Percentiles rank a stretch among this genome's conserved stretches.
These are phyloP conservation scores for Malassezia dermatis DNA, from an alignment of 1,284 basidiomycete species.

Conservation along the genomic window DNA sequence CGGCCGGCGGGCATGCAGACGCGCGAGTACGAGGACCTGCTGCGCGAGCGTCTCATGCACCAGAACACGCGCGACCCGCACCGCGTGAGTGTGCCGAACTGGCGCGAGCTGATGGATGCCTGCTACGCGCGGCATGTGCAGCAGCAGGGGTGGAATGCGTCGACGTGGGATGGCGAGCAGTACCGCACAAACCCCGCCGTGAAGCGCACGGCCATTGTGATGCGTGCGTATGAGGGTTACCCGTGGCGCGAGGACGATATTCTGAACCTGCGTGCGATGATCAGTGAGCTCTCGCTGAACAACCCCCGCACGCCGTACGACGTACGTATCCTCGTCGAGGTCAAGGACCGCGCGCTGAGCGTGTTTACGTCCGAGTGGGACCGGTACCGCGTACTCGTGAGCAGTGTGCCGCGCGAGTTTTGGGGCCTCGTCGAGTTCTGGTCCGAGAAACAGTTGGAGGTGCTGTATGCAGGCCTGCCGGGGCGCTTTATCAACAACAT, in stretches of 20 bases:
- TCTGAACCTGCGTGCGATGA: conserved; percentile 46
- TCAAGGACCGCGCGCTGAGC: conserved; percentile 39
- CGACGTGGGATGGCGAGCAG: conserved; percentile 25
- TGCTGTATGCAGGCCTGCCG: conserved; percentile 44
- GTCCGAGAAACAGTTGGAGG: conserved; percentile 47
- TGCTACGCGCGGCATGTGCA: conserved; percentile 41
- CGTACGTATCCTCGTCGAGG: conserved; percentile 47
- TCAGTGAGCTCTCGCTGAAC: conserved; percentile 47
- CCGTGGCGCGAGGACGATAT: conserved; percentile 48
- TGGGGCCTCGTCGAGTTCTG: conserved; percentile 48
- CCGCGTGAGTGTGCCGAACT: conserved; percentile 30
- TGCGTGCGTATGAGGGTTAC: conserved; percentile 46
- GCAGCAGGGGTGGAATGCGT: conserved; percentile 30
- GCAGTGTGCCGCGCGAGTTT: conserved; percentile 45
- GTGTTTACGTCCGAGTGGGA: conserved; percentile 48
- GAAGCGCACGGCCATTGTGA: conserved; percentile 44
- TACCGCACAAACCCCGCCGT: conserved; percentile 37
- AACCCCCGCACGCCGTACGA: conserved; percentile 47
- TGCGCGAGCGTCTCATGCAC: conserved; percentile 27
- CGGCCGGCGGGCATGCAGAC: conserved; percentile 28
- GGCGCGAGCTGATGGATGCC: conserved; percentile 44
- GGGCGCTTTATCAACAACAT: conserved; percentile 47
- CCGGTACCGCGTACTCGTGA: conserved; percentile 41
- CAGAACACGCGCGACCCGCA: conserved; percentile 6
- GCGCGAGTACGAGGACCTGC: conserved; percentile 36